phyloP scores from a whole-genome alignment of 352 stramenopile genomes.

The Phytophthora cryptogea region DNA sequence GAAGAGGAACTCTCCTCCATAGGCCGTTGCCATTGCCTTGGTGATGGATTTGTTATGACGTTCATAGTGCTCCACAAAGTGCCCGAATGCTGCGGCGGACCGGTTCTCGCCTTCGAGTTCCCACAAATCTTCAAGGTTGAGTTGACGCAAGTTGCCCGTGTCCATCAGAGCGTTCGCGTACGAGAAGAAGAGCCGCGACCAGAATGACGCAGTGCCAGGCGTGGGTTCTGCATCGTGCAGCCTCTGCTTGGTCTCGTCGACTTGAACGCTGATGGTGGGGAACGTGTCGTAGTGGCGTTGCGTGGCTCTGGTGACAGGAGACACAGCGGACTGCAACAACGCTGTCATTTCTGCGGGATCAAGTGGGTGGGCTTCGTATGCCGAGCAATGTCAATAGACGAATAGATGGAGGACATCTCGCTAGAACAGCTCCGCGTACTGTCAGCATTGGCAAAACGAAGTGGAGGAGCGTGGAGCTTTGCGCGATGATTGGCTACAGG shows the following conservation, averaged over 20 bases:
- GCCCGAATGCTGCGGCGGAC: slow-evolving; percentile 24
- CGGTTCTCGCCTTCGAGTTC: slow-evolving; percentile 37
- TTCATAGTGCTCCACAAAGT: slow-evolving; percentile 29
- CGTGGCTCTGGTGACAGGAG: slow-evolving; percentile 4
- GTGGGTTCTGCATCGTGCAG: slow-evolving; percentile 4
- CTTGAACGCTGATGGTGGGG: slow-evolving; percentile 1
- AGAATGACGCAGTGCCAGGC: slow-evolving; percentile 18
- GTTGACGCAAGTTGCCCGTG: slow-evolving; percentile 45
- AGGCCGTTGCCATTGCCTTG: slow-evolving; percentile 27
- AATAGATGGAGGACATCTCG: neutral
- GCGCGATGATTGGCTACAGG: no score
- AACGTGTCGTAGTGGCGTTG: slow-evolving; percentile 27
- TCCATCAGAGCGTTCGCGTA: slow-evolving; percentile 48
- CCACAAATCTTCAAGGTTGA: slow-evolving; percentile 51
- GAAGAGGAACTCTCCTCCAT: slow-evolving; percentile 30
- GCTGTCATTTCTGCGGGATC: no score
- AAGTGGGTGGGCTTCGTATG: no score
- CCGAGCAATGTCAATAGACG: neutral
- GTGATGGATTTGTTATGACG: slow-evolving; percentile 28
- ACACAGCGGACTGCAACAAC: neutral
- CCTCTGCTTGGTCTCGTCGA: slow-evolving; percentile 8
- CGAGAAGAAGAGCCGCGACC: slow-evolving; percentile 44
- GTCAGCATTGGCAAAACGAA: neutral
- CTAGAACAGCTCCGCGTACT: neutral
- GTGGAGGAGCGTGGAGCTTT: neutral